Percentiles rank a stretch among this genome's conserved stretches.
Evolutionary conservation across 2,329 filamentous ascomycete genomes (phyloP).

Genomic region (Arthrobotrys iridis): DNA sequence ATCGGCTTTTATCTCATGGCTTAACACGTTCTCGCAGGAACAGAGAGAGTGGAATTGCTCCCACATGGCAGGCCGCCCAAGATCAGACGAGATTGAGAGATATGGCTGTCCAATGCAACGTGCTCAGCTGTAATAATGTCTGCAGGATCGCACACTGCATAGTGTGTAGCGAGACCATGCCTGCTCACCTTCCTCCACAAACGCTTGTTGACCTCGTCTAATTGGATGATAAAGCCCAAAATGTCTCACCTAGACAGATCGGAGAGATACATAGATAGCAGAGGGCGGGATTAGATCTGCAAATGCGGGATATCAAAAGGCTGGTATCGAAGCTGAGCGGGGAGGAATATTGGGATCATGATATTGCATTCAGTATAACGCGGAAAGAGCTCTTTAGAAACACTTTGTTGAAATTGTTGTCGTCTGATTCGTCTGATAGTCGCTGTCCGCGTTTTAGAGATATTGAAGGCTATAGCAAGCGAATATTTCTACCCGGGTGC

Average conservation of each 20-base stretch:
- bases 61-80: slow-evolving; percentile 49
- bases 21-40: slow-evolving; percentile 31
- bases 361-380: not conserved
- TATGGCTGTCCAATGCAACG: not conserved
- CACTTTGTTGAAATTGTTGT: not conserved
- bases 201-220: slow-evolving; percentile 53
- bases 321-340: slow-evolving; percentile 21
- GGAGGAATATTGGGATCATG: not conserved
- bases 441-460: slow-evolving; percentile 1
- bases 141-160: slow-evolving; percentile 53
- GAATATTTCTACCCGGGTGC: slow-evolving; percentile 1
- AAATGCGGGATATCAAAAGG: slow-evolving; percentile 50
- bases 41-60: slow-evolving; percentile 15
- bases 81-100: slow-evolving; percentile 43
- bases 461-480: not conserved
- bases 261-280: slow-evolving; percentile 50
- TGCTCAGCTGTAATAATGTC: slow-evolving; percentile 23
- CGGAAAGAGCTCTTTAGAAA: slow-evolving; percentile 1
- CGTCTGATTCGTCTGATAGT: slow-evolving; percentile 11
- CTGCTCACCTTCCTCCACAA: slow-evolving; percentile 44
- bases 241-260: slow-evolving; percentile 52
- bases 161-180: slow-evolving; percentile 52
- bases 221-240: slow-evolving; percentile 52
- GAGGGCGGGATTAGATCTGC: slow-evolving; percentile 49
- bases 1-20: slow-evolving; percentile 26